These are phyloP conservation scores for Lecanicillium sp. DNA, from an alignment of 2,329 filamentous ascomycete species.

Conservation along the genomic window DNA sequence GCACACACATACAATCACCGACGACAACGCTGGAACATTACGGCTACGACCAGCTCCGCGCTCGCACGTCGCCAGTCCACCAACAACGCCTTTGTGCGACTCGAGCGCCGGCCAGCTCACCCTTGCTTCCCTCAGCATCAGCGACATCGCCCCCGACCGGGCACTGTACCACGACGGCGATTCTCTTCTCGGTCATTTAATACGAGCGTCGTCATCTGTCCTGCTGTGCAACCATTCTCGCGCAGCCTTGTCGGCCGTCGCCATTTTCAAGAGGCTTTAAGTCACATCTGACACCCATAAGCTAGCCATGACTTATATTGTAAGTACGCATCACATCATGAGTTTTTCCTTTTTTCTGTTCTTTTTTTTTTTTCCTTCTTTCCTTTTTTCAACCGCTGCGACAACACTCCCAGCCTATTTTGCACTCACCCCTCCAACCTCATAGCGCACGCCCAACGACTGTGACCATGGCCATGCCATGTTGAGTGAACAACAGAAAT, in stretches of 20 bases:
- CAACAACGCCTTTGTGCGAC: neutral
- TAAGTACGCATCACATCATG: constrained; percentile 24
- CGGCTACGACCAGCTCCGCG: too few relatives aligned
- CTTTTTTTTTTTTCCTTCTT: neutral
- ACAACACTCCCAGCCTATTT: too few relatives aligned
- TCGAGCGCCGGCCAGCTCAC: neutral
- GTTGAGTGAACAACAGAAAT: too few relatives aligned
- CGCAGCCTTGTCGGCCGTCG: neutral
- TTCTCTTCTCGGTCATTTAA: neutral
- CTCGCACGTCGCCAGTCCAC: neutral
- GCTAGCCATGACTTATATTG: constrained; percentile 33
- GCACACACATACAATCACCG: too few relatives aligned
- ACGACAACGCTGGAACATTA: too few relatives aligned
- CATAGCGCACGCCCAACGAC: too few relatives aligned
- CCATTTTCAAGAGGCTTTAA: neutral
- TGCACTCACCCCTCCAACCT: too few relatives aligned
- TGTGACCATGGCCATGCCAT: too few relatives aligned
- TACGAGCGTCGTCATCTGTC: constrained; percentile 6
- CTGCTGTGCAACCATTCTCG: neutral
- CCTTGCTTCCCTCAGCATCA: neutral
- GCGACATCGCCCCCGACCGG: neutral
- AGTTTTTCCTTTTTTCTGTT: too few relatives aligned
- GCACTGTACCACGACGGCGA: neutral
- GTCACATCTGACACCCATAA: constrained; percentile 1
- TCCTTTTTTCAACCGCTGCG: neutral